Evolutionary conservation across 352 stramenopile genomes (phyloP), one percentile per base, ranked within the genome.

Genomic region (Globisporangium okanoganense): DNA sequence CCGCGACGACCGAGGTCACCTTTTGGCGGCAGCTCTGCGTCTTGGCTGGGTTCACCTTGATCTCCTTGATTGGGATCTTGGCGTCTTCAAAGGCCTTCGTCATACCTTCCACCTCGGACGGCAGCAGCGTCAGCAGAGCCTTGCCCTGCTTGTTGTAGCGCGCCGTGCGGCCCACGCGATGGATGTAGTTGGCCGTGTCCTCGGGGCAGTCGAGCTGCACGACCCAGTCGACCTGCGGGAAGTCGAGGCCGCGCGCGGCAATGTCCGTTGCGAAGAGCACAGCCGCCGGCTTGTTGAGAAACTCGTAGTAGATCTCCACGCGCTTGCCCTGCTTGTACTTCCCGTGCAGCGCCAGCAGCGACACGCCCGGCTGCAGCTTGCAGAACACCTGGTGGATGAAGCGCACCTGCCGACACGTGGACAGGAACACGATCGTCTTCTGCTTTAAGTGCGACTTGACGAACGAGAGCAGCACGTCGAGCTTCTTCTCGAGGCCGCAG

Each of bases 251-350:
- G 41, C 98, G 83, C 7, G 97, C 92, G 0, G 97, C 97, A 58
- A 99, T 97, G 73, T 99, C 98, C 0, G 98, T 99, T 5, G 95
- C 95, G 71, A 99, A 99, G 12, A 99, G 65, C 40, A 99, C 96
- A 14, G 80, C 83, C n/a, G 87, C 81, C 0, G 85, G 85, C 24
- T 94, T 95, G 80, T 94, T 95, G 20, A 98, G 67, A 72, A 99
- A 99, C 69, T 99, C 97, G 64, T 99, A 99, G 80, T 99, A 99
- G 40, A 99, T 95, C 65, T 99, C 90, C 10, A 98, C 97, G 41
- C 98, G 91, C 67, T 97, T 98, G 9, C 92, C 91, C 76, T 99
- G 97, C 67, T 98, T 98, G 71, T 99, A 95, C 74, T 99, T 99
- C 43, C 98, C 98, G 66, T 99, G 98, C 13, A 99, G 81, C 6